Conservation (phyloP, 495 filamentous ascomycete genomes). For the Apiosordaria backusii region DNA sequence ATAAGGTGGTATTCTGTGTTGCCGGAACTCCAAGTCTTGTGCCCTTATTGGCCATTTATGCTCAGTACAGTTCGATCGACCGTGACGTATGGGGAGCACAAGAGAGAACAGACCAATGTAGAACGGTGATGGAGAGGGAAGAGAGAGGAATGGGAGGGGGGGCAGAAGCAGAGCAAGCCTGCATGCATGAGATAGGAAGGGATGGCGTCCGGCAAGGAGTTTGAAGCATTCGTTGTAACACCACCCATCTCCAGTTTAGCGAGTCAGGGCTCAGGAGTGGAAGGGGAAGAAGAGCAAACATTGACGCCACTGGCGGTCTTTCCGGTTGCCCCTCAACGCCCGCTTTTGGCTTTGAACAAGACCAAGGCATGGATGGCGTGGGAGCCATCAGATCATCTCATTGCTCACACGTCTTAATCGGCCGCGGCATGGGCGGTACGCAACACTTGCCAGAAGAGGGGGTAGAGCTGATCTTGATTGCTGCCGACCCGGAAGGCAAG, state of each 20-base stretch:
- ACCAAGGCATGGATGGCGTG: neutral
- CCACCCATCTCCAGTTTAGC: neutral
- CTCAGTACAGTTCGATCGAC: neutral
- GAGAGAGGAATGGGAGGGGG: neutral
- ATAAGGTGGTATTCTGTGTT: neutral
- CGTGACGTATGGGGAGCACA: neutral
- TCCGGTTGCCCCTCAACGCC: neutral
- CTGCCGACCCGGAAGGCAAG: neutral
- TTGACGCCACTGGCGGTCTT: neutral
- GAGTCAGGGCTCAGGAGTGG: neutral
- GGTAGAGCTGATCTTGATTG: neutral
- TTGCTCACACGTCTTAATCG: neutral
- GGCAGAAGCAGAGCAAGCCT: neutral
- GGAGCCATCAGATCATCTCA: neutral
- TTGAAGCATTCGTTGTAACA: neutral
- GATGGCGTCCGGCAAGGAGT: neutral
- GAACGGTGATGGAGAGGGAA: neutral
- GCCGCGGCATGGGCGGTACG: neutral
- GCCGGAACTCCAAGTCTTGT: slow-evolving; percentile 4
- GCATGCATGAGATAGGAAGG: neutral
- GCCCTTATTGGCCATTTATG: neutral
- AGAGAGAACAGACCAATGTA: neutral
- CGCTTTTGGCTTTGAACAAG: neutral
- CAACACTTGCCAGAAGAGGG: neutral
- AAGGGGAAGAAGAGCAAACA: neutral